Evolutionary conservation across 2,329 filamentous ascomycete genomes (phyloP), one percentile per base, ranked within the genome.

Genomic region (Colletotrichum filicis): DNA sequence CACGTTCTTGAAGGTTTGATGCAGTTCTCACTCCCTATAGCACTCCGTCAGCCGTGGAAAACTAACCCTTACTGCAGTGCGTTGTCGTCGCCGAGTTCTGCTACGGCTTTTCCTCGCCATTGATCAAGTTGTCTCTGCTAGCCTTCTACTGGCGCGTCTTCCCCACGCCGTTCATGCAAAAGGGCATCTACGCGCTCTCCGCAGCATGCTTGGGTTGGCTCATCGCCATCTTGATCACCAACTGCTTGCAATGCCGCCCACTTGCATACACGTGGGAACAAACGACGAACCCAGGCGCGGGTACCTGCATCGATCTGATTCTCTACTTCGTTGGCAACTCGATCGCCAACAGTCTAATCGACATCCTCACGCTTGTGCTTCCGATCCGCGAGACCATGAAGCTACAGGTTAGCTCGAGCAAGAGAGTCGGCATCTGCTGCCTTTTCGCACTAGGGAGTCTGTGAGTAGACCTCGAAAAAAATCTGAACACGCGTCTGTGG

Each of bases 51-150:
- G 53, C 12, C 12, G 35, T 16, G 12, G 5, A 46, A 16, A 55
- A 30, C 56, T 67, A 16, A 67, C n/a, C 0, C 16, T 35, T 35
- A 4, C 12, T 4, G 1, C 11, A 68, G 66, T 68, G 55, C 58
- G 42, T 58, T 16, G 62, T 66, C n/a, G 55, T 52, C 14, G 68
- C 70, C 62, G 68, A 74, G 63, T 74, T 70, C 55, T 74, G 62
- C 58, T 73, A 68, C 35, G 70, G 60, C 26, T 60, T 59, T 26
- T 59, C 53, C 8, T 63, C 66, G 5, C 66, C 58, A 6, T 35
- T 68, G 49, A 57, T 63, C 22, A 68, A 68, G 26, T 49, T 68
- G 3, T 68, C 66, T n/a, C 30, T 68, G n/a, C 5, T 63, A 49
- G 66, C 58, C 11, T 63, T 68, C 42, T 68, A 68, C 66, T 68